These are phyloP conservation scores for Coemansia sp. DNA, from an alignment of 192 early-diverging fungal species.

Conservation along the genomic window DNA sequence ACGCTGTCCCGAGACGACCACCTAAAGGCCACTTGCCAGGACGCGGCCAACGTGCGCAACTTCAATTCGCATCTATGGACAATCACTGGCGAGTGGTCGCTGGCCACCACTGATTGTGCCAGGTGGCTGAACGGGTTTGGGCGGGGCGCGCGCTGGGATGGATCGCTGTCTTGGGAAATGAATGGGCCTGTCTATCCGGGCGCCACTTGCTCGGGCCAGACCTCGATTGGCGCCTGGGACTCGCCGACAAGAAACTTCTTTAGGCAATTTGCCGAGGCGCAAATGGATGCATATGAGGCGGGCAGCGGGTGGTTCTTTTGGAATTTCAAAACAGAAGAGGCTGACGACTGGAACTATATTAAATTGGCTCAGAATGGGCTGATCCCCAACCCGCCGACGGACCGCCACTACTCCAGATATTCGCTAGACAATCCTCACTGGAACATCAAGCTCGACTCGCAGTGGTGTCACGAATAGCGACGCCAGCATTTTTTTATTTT, in stretches of 20 bases:
- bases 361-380: conserved; percentile 66
- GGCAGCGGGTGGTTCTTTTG: conserved; percentile 75
- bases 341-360: conserved; percentile 76
- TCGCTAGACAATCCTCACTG: conserved; percentile 37
- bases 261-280: conserved; percentile 61
- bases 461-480: conserved; percentile 32
- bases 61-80: conserved; percentile 55
- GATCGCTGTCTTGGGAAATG: conserved; percentile 55
- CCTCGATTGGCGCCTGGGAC: conserved; percentile 50
- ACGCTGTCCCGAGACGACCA: conserved; percentile 32
- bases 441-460: conserved; percentile 34
- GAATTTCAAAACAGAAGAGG: conserved; percentile 75
- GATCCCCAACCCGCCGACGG: conserved; percentile 57
- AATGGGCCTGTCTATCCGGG: conserved; percentile 46
- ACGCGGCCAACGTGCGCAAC: conserved; percentile 33
- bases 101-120: conserved; percentile 74
- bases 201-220: conserved; percentile 59
- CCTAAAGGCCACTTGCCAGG: conserved; percentile 36
- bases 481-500: neutral
- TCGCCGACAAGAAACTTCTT: conserved; percentile 59
- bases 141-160: conserved; percentile 65
- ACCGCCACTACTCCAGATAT: conserved; percentile 44
- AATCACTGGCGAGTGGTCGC: conserved; percentile 74
- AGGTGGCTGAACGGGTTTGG: conserved; percentile 72
- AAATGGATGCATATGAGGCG: conserved; percentile 72